Base-by-base conservation (phyloP, 2,329 filamentous ascomycete genomes). In the Hymenoscyphus linearis region DNA sequence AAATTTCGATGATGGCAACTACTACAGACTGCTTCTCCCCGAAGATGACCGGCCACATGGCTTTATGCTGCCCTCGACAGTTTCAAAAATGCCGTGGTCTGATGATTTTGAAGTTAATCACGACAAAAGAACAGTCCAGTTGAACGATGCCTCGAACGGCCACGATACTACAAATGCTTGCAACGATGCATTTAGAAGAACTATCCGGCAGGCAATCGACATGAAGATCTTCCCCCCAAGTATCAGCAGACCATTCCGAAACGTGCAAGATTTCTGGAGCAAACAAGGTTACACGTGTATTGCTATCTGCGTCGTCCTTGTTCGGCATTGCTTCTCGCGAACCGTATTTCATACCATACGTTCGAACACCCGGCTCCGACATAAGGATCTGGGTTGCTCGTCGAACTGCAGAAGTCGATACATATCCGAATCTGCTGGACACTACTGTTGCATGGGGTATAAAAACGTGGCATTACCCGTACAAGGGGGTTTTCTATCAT, bases 401-500 rank as follows among this genome's bases (percentile, higher is more conserved):
- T 26, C 79, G 90, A 16, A 83, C 86, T 54, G 77, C 74, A 55
- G 82, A 79, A 10, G 88, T 93, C 69, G 83, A 87, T 72, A 92
- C 89, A 0, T 93, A 90, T 68, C 86, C 86, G 0, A 83, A 85
- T 3, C 85, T 90, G 80, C 78, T 93, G 60, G 90, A 95, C 71
- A 93, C 91, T 69, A 89, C 88, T 6, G 90, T 93, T 14, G 90
- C 89, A 0, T 90, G 90, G 2, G 90, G 90, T 0, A 84, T 93
- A 68, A 83, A 86, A 59, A 83, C 87, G 0, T 82, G 82, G 1
- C 84, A 92, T 71, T 77, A 74, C 2, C 86, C 88, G 0, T 84
- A 85, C 35, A 85, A 86, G 60, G 88, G 86, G 69, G 78, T 93
- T 62, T 78, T 91, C n/a, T n/a, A n/a, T 26, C 82, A 88, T 52